These are phyloP conservation scores for Pisolithus albus DNA, from an alignment of 768 basidiomycete genomes.

Conservation along the genomic window DNA sequence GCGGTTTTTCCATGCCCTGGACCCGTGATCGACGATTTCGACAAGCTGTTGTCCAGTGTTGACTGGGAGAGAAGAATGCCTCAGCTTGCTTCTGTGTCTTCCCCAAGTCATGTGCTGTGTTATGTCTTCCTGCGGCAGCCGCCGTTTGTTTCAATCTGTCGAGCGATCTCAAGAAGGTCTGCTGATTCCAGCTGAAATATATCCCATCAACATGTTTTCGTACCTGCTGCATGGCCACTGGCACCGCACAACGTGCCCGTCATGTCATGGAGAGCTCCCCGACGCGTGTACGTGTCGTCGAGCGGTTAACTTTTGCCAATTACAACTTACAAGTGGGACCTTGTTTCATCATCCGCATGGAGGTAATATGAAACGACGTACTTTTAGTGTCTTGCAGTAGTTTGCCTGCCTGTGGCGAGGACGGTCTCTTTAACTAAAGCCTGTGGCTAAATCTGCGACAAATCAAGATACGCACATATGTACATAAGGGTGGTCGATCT, in stretches of 20 bases:
- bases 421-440: neutral
- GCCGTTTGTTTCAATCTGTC: neutral
- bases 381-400: no score
- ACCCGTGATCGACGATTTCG: neutral
- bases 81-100: neutral
- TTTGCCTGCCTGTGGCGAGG: neutral
- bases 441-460: neutral
- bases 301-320: neutral
- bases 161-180: neutral
- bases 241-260: neutral
- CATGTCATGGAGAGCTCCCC: neutral
- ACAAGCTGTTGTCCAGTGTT: conserved; percentile 1
- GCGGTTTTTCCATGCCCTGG: neutral
- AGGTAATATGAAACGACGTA: neutral
- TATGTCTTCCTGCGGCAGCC: neutral
- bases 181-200: neutral
- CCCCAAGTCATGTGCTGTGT: neutral
- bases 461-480: no score
- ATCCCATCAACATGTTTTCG: neutral
- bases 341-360: neutral
- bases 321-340: neutral
- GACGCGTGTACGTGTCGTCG: neutral
- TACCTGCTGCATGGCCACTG: neutral
- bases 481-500: no score
- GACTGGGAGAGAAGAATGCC: neutral